phyloP scores from a whole-genome alignment of 1,139 yeast species.

The Saccharomyces hybrid region DNA sequence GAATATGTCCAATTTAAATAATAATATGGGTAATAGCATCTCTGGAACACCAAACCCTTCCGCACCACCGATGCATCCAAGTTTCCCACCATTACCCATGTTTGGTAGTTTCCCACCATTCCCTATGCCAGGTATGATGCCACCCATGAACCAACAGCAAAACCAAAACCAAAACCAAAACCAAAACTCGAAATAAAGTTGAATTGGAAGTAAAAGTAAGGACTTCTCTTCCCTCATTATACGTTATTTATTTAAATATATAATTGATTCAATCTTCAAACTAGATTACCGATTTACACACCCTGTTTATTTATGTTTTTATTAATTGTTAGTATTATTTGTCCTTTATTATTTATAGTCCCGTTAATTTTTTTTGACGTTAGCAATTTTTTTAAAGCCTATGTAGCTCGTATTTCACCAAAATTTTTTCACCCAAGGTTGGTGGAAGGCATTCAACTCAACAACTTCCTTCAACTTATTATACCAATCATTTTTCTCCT shows the following conservation, averaged over 20 bases:
- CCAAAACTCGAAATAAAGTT: slow-evolving; percentile 8
- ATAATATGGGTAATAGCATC: slow-evolving; percentile 6
- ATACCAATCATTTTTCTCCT: slow-evolving; percentile 55
- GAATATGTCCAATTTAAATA: slow-evolving; percentile 3
- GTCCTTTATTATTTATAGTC: neutral
- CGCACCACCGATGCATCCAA: slow-evolving; percentile 23
- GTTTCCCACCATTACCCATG: slow-evolving; percentile 34
- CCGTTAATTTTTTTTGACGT: too few species aligned
- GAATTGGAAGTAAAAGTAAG: neutral
- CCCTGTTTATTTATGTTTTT: neutral
- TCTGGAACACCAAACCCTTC: slow-evolving; percentile 4
- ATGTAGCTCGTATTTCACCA: slow-evolving; percentile 6
- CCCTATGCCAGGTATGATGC: slow-evolving; percentile 33
- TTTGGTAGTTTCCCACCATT: slow-evolving; percentile 35
- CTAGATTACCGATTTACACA: neutral
- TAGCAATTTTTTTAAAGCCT: neutral
- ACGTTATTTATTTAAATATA: neutral
- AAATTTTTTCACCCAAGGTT: slow-evolving; percentile 58
- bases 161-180: slow-evolving; percentile 10
- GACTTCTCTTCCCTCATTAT: neutral
- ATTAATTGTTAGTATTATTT: neutral
- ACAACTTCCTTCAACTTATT: slow-evolving; percentile 45
- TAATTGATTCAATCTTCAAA: neutral
- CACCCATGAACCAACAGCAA: slow-evolving; percentile 21
- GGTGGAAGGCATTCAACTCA: slow-evolving; percentile 45